Evolutionary conservation across 176 grass and related monocot genomes (phyloP).

Genomic region (Secale cereale): DNA sequence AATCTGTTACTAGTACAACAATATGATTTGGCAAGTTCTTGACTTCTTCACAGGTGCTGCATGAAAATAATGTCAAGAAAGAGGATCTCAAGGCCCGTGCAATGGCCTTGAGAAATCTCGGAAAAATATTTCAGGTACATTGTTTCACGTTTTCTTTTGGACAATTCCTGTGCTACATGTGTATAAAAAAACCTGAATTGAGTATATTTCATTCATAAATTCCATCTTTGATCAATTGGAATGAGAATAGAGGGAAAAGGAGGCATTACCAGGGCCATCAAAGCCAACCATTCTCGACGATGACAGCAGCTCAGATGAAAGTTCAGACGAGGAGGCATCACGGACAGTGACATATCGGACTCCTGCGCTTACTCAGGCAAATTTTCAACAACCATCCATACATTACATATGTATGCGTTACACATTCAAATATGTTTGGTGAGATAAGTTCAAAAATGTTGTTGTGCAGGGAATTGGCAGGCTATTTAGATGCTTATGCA

Average conservation of each 20-base stretch:
- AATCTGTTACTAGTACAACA: background rate
- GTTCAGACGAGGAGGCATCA: conserved; percentile 73
- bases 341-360: conserved; percentile 59
- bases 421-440: background rate
- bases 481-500: conserved; percentile 94
- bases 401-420: background rate
- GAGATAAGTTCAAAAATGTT: background rate
- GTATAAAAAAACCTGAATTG: background rate
- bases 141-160: background rate
- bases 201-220: background rate
- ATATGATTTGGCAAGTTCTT: background rate
- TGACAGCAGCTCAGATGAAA: conserved; percentile 71
- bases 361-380: conserved; percentile 93
- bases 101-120: conserved; percentile 80
- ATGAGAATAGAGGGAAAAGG: conserved; percentile 63
- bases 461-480: conserved; percentile 85
- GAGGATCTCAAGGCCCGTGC: conserved; percentile 80
- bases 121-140: conserved; percentile 83
- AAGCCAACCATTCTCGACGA: conserved; percentile 73
- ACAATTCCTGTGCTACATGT: background rate
- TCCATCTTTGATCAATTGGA: conserved; percentile 10
- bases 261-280: conserved; percentile 61
- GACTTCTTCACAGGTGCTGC: conserved; percentile 57
- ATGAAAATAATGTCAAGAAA: conserved; percentile 89
- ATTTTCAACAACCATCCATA: background rate